Percentiles rank a stretch among this genome's conserved stretches.
Evolutionary conservation across 345 rosid genomes (phyloP).

Genomic region (Boechera stricta): DNA sequence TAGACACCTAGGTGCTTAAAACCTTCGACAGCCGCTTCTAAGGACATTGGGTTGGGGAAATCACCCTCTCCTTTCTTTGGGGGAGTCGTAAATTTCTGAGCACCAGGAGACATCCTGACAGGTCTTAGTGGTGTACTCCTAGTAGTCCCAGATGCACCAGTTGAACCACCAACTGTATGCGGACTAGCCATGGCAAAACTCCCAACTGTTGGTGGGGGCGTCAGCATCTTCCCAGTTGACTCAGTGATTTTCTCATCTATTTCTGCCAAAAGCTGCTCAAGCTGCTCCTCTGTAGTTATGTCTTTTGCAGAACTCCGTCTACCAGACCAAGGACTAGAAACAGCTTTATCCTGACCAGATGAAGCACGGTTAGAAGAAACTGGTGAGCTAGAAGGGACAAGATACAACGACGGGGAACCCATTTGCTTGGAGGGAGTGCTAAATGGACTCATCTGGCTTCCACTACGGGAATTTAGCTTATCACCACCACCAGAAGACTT

Average conservation of each 20-base stretch:
- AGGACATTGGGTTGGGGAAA: conserved; percentile 85
- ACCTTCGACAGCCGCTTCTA: conserved; percentile 88
- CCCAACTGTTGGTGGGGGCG: conserved; percentile 79
- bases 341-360: conserved; percentile 62
- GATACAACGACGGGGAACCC: conserved; percentile 72
- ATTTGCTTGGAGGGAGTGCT: conserved; percentile 65
- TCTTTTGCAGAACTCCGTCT: conserved; percentile 67
- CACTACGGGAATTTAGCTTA: conserved; percentile 55
- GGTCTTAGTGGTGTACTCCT: conserved; percentile 89
- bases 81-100: conserved; percentile 91
- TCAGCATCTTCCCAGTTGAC: conserved; percentile 73
- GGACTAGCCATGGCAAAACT: conserved; percentile 78
- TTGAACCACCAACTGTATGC: conserved; percentile 65
- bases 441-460: conserved; percentile 55
- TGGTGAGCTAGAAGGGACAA: conserved; percentile 67
- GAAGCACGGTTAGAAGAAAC: conserved; percentile 63
- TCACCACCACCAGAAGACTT: conserved; percentile 60
- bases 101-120: conserved; percentile 97
- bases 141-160: conserved; percentile 76
- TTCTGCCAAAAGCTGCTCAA: conserved; percentile 82
- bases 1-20: conserved; percentile 77
- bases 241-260: conserved; percentile 76
- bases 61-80: conserved; percentile 98
- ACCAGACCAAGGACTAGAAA: conserved; percentile 82
- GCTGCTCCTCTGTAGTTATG: conserved; percentile 84